Conservation (phyloP, 495 filamentous ascomycete genomes). For the Tuber aestivum region DNA sequence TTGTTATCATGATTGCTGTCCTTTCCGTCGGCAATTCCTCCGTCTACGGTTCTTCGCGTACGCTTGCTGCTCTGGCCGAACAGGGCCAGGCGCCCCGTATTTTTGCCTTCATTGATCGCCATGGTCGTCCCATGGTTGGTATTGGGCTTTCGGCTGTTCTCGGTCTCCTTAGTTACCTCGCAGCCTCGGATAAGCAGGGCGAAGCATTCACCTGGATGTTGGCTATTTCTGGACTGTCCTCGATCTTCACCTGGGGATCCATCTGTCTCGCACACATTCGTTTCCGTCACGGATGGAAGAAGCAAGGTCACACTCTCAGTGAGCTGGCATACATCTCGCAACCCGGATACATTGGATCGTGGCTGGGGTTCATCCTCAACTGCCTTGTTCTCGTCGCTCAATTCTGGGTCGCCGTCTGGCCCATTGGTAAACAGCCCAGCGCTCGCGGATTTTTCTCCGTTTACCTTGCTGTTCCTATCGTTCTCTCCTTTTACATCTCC, state of each 20-base stretch:
- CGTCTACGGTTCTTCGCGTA: constrained; percentile 80
- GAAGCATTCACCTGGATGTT: constrained; percentile 81
- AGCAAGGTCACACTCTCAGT: constrained; percentile 61
- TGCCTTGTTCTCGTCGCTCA: constrained; percentile 77
- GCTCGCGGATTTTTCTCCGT: constrained; percentile 62
- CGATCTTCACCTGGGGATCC: constrained; percentile 89
- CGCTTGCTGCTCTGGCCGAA: constrained; percentile 77
- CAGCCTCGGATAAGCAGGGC: constrained; percentile 58
- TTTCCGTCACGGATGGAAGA: constrained; percentile 73
- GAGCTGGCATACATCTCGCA: constrained; percentile 79
- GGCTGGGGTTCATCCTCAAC: constrained; percentile 76
- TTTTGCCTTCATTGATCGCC: constrained; percentile 74
- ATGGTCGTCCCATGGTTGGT: constrained; percentile 70
- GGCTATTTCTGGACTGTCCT: constrained; percentile 78
- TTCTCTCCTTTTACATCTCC: constrained; percentile 63
- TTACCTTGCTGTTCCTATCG: constrained; percentile 80
- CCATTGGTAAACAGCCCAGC: constrained; percentile 53
- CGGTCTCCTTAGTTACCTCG: constrained; percentile 74
- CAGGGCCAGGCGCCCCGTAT: constrained; percentile 73
- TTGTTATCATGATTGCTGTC: constrained; percentile 81
- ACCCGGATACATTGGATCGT: constrained; percentile 74
- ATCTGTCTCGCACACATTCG: constrained; percentile 87
- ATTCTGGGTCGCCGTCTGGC: constrained; percentile 87
- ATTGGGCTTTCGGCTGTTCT: constrained; percentile 62
- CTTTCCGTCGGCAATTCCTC: constrained; percentile 82